Base-by-base conservation (phyloP, 768 basidiomycete genomes). In the Rhodotorula kratochvilovae region DNA sequence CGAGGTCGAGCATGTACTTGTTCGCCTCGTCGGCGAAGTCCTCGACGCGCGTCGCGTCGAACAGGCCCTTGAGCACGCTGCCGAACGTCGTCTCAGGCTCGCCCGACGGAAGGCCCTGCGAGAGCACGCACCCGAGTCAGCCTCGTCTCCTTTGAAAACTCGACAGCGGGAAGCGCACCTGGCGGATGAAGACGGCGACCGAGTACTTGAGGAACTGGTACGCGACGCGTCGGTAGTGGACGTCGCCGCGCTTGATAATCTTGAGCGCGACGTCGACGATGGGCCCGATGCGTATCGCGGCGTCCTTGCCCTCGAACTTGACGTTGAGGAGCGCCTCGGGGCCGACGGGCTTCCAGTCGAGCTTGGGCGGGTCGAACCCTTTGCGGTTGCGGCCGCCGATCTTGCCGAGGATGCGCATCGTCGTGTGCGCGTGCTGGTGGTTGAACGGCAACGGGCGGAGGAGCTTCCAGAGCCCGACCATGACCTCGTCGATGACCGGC, bases 401-500 rank as follows among this genome's bases (percentile, higher is more conserved):
- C 81, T 98, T 99, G 54, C 96, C 96, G 7, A 99, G 83, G 67
- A 99, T 97, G 35, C 96, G 89, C 76, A 96, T 90, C 3, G 95
- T 94, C 23, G 91, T 92, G 80, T 97, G 92, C 0, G 96, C 88
- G 64, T 92, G 91, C 70, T 88, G 87, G 78, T 95, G 92, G 75
- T 87, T 90, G 72, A 81, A 80, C 12, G 96, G 96, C 17, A 92
- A 81, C 0, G 96, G 96, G 77, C 89, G 91, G 59, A 99, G 83
- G 77, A 94, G 89, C 74, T 87, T 88, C 80, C 95, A 92, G 33
- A 99, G 84, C 1, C 93, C 95, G 72, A 90, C 90, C 91, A 93
- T 98, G 67, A 99, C 83, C 72, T 98, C 92, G 58, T 92, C 85
- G 54, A 96, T 84, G 55, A 98, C 93, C 1, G 90, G 91, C 72